phyloP scores from a whole-genome alignment of 805 yeast species.

The Kodamaea kakaduensis region DNA sequence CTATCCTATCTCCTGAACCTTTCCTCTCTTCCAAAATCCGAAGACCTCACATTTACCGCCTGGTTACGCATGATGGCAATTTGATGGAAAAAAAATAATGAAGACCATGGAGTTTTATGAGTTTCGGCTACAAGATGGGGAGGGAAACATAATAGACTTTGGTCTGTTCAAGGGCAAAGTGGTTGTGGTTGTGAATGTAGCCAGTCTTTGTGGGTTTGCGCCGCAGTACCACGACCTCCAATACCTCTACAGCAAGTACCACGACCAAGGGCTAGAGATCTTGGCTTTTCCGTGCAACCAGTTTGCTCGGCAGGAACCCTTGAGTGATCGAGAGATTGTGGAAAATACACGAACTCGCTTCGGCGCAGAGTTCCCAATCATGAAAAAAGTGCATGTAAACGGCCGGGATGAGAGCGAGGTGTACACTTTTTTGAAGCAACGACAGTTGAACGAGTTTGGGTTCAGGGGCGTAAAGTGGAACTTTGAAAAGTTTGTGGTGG shows the following conservation, averaged over 20 bases:
- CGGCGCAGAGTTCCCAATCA: constrained; percentile 36
- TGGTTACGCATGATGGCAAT: too few species aligned
- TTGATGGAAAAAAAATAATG: not conserved
- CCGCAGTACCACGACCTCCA: constrained; percentile 64
- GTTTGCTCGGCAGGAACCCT: constrained; percentile 79
- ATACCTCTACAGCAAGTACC: constrained; percentile 59
- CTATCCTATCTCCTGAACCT: too few species aligned
- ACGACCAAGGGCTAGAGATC: constrained; percentile 58
- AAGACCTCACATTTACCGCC: too few species aligned
- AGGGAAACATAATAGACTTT: constrained; percentile 11
- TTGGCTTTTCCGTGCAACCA: constrained; percentile 92
- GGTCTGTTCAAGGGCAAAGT: constrained; percentile 17
- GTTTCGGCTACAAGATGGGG: constrained; percentile 8
- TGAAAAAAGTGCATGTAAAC: constrained; percentile 35
- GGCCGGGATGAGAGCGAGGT: constrained; percentile 30
- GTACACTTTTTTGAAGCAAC: constrained; percentile 26
- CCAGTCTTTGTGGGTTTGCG: constrained; percentile 41
- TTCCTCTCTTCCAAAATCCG: too few species aligned
- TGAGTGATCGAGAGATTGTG: constrained; percentile 39
- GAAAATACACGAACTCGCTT: constrained; percentile 18
- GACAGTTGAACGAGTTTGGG: constrained; percentile 29
- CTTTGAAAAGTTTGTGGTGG: constrained; percentile 69
- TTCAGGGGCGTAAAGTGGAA: constrained; percentile 63
- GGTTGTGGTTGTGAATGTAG: constrained; percentile 25
- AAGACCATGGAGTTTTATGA: constrained; percentile 7